Conservation (phyloP, 306 rosid species). For the Spatholobus suberectus region DNA sequence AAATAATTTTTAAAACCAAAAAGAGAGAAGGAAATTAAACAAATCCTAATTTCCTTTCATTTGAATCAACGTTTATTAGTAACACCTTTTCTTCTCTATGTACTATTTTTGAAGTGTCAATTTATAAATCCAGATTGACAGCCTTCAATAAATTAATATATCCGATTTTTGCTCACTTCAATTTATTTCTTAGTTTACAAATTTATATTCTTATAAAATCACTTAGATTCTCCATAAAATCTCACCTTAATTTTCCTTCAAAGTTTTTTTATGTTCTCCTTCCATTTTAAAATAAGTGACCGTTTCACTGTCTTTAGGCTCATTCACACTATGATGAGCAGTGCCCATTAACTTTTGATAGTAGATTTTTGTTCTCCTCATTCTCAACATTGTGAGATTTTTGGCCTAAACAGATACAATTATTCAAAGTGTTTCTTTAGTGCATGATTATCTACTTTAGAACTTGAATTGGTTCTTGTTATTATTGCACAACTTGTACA, state of each 20-base stretch:
- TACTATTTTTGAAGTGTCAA: background rate
- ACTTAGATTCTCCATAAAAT: background rate
- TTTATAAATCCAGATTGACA: too few species aligned
- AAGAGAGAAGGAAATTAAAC: background rate
- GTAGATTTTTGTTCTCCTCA: too few species aligned
- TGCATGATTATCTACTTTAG: background rate
- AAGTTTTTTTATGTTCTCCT: too few species aligned
- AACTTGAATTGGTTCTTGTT: background rate
- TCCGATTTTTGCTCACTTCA: background rate
- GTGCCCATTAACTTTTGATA: too few species aligned
- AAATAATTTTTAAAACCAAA: background rate
- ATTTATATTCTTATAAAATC: background rate
- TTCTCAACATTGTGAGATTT: too few species aligned
- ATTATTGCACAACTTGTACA: background rate
- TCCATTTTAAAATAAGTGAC: too few species aligned
- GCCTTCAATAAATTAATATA: background rate
- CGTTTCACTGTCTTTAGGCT: too few species aligned
- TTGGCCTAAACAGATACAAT: too few species aligned
- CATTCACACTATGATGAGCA: too few species aligned
- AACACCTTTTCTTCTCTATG: background rate
- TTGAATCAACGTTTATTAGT: too few species aligned
- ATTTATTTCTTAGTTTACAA: background rate
- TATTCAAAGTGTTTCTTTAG: too few species aligned
- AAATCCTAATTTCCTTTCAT: background rate
- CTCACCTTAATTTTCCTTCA: background rate